Percentiles rank a stretch among this genome's conserved stretches.
phyloP scores from a whole-genome alignment of 169 alveolate genomes.

The Plasmodium billcollinsi region DNA sequence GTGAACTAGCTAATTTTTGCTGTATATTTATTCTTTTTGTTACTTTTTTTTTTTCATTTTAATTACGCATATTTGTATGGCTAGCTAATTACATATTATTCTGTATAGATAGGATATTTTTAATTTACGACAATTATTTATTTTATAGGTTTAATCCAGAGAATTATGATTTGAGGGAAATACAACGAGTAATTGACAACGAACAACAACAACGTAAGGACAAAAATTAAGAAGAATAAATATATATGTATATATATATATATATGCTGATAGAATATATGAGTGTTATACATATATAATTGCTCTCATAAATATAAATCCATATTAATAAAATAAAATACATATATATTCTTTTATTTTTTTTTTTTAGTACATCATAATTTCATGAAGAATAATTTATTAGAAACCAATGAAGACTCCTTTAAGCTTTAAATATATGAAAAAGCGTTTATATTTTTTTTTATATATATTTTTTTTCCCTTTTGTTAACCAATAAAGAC shows the following conservation, averaged over 20 bases:
- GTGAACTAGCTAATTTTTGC: background rate
- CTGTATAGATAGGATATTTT: no score
- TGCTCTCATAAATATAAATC: background rate
- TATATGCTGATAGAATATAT: background rate
- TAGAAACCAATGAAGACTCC: constrained; percentile 48
- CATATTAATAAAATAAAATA: background rate
- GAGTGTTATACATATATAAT: no score
- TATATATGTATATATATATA: background rate
- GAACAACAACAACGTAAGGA: constrained; percentile 52
- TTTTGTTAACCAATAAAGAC: no score
- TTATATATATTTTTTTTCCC: no score
- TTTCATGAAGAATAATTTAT: constrained; percentile 58
- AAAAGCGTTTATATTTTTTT: background rate
- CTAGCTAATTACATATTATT: background rate
- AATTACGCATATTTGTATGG: background rate
- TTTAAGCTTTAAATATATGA: constrained; percentile 16
- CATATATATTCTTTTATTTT: constrained; percentile 2
- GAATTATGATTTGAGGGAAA: constrained; percentile 51
- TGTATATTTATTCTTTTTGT: background rate
- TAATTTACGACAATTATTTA: no score
- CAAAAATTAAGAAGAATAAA: constrained; percentile 3
- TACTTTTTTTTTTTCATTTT: background rate
- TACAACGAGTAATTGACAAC: constrained; percentile 62
- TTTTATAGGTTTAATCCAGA: constrained; percentile 73
- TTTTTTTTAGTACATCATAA: constrained; percentile 61